A percentile compares a stretch with the other conserved stretches of the same genome.
These are phyloP conservation scores for Colletotrichum eleusines DNA, from an alignment of 2,329 filamentous ascomycete genomes.

Conservation along the genomic window DNA sequence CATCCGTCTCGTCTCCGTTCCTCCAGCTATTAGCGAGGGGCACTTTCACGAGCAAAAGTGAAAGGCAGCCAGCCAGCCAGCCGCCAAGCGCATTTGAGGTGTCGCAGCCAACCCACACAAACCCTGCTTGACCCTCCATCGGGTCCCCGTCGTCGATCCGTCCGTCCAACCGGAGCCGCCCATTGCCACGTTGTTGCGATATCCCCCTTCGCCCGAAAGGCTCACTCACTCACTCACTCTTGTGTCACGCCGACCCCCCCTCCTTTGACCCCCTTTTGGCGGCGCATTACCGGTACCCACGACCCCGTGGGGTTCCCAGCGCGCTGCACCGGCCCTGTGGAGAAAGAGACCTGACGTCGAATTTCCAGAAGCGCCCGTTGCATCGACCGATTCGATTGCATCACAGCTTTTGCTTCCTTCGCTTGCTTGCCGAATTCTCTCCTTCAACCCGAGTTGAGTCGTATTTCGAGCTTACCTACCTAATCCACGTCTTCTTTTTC, in stretches of 20 bases:
- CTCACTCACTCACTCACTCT: too few species aligned
- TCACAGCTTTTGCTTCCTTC: slow-evolving; percentile 15
- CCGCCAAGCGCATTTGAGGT: slow-evolving; percentile 32
- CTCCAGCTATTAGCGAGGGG: background rate
- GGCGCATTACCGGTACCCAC: too few species aligned
- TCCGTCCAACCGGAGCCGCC: slow-evolving; percentile 43
- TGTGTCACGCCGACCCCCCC: background rate
- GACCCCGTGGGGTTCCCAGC: slow-evolving; percentile 38
- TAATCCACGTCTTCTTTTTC: slow-evolving; percentile 10
- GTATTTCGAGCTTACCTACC: slow-evolving; percentile 11
- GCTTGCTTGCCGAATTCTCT: background rate
- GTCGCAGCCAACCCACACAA: slow-evolving; percentile 21
- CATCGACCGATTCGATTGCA: slow-evolving; percentile 38
- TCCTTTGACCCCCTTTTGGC: background rate
- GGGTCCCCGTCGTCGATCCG: slow-evolving; percentile 14
- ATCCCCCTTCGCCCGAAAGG: slow-evolving; percentile 45
- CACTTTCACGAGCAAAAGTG: slow-evolving; percentile 30
- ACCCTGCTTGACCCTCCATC: slow-evolving; percentile 7
- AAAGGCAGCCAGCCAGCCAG: slow-evolving; percentile 17
- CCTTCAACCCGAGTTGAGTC: slow-evolving; percentile 14
- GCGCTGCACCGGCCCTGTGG: slow-evolving; percentile 24
- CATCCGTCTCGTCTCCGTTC: slow-evolving; percentile 9
- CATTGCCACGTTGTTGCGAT: slow-evolving; percentile 37
- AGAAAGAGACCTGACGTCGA: slow-evolving; percentile 33
- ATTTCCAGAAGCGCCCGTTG: slow-evolving; percentile 31